Evolutionary conservation across 805 yeast species (phyloP).

Genomic region (Lachancea meyersii): DNA sequence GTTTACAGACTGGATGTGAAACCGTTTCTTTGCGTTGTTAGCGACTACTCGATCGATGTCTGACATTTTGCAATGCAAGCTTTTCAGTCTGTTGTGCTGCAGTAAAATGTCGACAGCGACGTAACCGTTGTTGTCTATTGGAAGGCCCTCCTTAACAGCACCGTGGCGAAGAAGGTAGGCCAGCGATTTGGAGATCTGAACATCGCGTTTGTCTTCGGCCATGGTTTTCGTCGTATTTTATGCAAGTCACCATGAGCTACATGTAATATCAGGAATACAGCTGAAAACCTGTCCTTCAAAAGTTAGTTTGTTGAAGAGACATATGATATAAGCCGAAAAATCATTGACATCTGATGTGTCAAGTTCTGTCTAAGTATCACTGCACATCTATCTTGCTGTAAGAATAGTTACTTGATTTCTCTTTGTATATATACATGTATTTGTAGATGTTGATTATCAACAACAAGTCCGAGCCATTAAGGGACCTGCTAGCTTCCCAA

Average conservation of each 20-base stretch:
- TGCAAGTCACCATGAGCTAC: too few species aligned
- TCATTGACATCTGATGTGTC: too few species aligned
- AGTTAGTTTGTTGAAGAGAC: too few species aligned
- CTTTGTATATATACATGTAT: conserved; percentile 1
- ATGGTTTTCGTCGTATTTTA: conserved; percentile 2
- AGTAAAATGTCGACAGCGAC: conserved; percentile 50
- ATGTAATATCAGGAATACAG: too few species aligned
- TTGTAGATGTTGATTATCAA: background rate
- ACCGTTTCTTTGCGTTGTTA: conserved; percentile 66
- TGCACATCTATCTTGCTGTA: too few species aligned
- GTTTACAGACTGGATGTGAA: conserved; percentile 37
- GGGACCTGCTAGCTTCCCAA: too few species aligned
- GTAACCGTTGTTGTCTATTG: conserved; percentile 64
- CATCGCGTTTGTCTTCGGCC: conserved; percentile 36
- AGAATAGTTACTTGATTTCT: too few species aligned
- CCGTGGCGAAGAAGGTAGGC: conserved; percentile 82
- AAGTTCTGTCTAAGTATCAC: too few species aligned
- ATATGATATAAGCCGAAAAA: too few species aligned
- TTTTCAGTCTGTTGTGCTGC: conserved; percentile 50
- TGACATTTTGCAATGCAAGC: conserved; percentile 45
- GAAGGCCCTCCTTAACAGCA: conserved; percentile 60
- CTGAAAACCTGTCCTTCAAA: too few species aligned
- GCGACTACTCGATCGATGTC: conserved; percentile 59
- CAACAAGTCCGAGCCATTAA: too few species aligned
- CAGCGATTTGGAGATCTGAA: conserved; percentile 62